Conservation (phyloP, 2,329 filamentous ascomycete species). For the Colletotrichum falcatum region DNA sequence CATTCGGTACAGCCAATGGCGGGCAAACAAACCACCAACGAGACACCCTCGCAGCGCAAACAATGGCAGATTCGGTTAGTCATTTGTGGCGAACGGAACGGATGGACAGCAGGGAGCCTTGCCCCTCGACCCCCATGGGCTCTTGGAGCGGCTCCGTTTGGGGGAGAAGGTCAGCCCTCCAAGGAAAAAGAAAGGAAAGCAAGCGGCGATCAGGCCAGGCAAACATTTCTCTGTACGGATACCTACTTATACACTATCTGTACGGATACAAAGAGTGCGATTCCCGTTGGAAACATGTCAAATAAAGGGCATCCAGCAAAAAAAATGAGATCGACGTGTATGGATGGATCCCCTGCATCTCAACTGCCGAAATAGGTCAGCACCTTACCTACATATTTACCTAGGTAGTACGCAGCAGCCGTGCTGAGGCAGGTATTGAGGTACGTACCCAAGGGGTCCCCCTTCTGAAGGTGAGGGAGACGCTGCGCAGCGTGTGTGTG, state of each 20-base stretch:
- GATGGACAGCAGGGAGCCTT: neutral
- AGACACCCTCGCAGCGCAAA: neutral
- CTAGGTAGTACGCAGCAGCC: no score
- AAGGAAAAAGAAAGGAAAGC: neutral
- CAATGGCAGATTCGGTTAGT: neutral
- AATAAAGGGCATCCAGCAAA: neutral
- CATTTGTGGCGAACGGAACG: neutral
- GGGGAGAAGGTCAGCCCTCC: neutral
- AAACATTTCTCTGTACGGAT: neutral
- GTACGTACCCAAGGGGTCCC: no score
- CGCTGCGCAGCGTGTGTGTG: no score
- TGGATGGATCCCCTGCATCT: conserved; percentile 7
- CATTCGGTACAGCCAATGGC: neutral
- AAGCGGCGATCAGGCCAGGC: neutral
- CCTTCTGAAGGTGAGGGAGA: no score
- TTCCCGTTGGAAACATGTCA: neutral
- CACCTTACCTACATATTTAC: neutral
- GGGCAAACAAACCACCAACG: conserved; percentile 1
- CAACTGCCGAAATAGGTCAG: conserved; percentile 17
- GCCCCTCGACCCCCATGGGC: neutral
- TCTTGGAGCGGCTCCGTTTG: neutral
- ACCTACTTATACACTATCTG: no score
- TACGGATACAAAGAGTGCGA: neutral
- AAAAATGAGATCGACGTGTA: neutral
- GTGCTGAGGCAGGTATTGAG: no score